Evolutionary conservation across 1,139 yeast species (phyloP).

Genomic region (Eremothecium gossypii): DNA sequence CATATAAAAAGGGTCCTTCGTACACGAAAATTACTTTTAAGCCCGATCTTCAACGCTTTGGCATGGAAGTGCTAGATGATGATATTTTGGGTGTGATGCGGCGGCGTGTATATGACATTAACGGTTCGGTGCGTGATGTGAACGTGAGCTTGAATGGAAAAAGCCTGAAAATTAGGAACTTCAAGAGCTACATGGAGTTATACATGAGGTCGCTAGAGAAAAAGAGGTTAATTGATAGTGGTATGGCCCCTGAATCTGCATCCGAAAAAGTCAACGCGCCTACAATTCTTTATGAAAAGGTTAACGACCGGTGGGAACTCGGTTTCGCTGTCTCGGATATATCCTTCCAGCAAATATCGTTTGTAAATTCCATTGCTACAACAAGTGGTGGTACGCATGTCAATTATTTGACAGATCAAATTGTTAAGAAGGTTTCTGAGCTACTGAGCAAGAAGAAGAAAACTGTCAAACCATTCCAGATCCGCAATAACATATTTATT

Average conservation of each 20-base stretch:
- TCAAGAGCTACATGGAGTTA: slow-evolving; percentile 83
- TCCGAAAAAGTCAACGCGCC: slow-evolving; percentile 37
- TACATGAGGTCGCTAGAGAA: slow-evolving; percentile 66
- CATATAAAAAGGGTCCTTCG: slow-evolving; percentile 43
- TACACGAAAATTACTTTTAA: slow-evolving; percentile 82
- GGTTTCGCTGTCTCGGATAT: slow-evolving; percentile 95
- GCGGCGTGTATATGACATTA: slow-evolving; percentile 91
- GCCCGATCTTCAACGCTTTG: slow-evolving; percentile 80
- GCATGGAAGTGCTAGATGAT: slow-evolving; percentile 72
- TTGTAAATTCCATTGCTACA: slow-evolving; percentile 95
- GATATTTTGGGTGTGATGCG: slow-evolving; percentile 77
- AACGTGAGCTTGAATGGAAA: slow-evolving; percentile 73
- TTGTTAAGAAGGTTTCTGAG: slow-evolving; percentile 66
- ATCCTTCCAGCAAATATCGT: slow-evolving; percentile 84
- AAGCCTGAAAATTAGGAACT: slow-evolving; percentile 57
- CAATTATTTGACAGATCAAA: slow-evolving; percentile 74
- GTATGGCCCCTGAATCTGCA: slow-evolving; percentile 29
- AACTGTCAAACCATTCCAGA: slow-evolving; percentile 78
- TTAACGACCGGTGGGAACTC: slow-evolving; percentile 84
- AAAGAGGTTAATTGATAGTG: slow-evolving; percentile 29
- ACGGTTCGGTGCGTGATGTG: slow-evolving; percentile 88
- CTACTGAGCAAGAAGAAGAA: slow-evolving; percentile 66
- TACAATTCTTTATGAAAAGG: slow-evolving; percentile 68
- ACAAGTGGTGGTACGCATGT: slow-evolving; percentile 97
- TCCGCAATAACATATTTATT: slow-evolving; percentile 80